Evolutionary conservation across 345 rosid genomes (phyloP), one percentile per base, ranked within the genome.

Genomic region (Noccaea caerulescens): DNA sequence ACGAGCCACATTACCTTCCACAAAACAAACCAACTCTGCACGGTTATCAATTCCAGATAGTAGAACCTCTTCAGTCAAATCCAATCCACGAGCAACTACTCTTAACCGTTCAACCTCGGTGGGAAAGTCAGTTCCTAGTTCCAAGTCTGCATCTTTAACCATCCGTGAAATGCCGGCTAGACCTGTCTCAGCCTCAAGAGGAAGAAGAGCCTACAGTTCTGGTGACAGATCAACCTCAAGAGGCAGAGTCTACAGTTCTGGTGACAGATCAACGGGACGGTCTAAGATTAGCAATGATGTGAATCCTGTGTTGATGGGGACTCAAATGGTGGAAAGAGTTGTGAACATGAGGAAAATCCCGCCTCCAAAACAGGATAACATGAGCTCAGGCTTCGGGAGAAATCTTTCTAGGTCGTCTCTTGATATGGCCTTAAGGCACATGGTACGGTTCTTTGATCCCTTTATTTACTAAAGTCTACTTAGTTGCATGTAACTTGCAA

Each of bases 351-450:
- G 96, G 76, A 92, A 88, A 71, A 80, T 89, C 10, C 88, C 81
- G 52, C 92, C 96, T 55, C 92, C 94, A 2, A 87, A 77, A 82
- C 84, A 75, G 41, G 86, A 83, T 25, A 64, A 68, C 36, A 63
- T 13, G 42, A 72, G 76, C 71, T 79, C 77, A 2, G 81, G 89
- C 41, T 92, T 92, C 38, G 98, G 98, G 46, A 85, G 94, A 73
- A 76, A 78, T 12, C 85, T 92, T 50, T 92, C 96, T 36, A 87
- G 79, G 75, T 87, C 86, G 75, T 92, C 96, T 51, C 84, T 92
- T 2, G 98, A 92, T 23, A 92, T 92, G 98, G 96, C 98, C 25
- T 51, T 92, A 66, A 81, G 98, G 33, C 98, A 92, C 56, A 89
- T 92, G 98, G 98, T 92, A 78, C 42, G 72, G 18, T 23, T 71